phyloP scores from a whole-genome alignment of 2,329 filamentous ascomycete genomes.

The Fusarium stilboides region DNA sequence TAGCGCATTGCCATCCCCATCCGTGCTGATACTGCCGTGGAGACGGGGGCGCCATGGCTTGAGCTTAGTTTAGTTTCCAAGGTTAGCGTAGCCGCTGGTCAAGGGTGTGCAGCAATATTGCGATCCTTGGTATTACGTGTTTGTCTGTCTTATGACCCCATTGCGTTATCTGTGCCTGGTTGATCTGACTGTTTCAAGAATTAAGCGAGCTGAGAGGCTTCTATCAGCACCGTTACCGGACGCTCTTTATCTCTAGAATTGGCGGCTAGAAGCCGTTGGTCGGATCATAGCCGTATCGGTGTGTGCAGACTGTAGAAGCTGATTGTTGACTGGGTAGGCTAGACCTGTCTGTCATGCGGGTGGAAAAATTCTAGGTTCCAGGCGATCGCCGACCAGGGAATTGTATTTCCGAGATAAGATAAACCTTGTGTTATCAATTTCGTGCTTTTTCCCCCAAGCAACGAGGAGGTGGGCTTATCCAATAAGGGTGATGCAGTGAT shows the following conservation, averaged over 20 bases:
- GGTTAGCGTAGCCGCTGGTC: conserved; percentile 29
- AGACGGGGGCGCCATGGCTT: background rate
- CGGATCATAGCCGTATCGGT: background rate
- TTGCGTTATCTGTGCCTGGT: conserved; percentile 1
- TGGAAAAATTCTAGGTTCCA: too few relatives aligned
- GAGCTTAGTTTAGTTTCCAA: background rate
- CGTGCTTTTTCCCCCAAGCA: too few relatives aligned
- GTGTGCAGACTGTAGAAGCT: too few relatives aligned
- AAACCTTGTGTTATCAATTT: too few relatives aligned
- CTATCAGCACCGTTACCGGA: conserved; percentile 1
- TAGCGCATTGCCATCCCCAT: background rate
- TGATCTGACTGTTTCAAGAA: background rate
- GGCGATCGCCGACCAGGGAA: too few relatives aligned
- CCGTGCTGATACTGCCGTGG: background rate
- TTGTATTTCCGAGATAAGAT: background rate
- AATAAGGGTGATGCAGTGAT: too few relatives aligned
- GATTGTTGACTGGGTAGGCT: too few relatives aligned
- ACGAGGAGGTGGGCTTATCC: too few relatives aligned
- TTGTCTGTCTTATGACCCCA: background rate
- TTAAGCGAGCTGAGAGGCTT: background rate
- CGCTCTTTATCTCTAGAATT: background rate
- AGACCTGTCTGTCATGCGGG: too few relatives aligned
- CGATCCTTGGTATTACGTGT: conserved; percentile 2
- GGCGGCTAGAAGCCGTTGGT: background rate
- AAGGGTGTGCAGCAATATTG: background rate